These are phyloP conservation scores for Mycosarcoma maydis DNA, from an alignment of 1,284 basidiomycete genomes.

Conservation along the genomic window DNA sequence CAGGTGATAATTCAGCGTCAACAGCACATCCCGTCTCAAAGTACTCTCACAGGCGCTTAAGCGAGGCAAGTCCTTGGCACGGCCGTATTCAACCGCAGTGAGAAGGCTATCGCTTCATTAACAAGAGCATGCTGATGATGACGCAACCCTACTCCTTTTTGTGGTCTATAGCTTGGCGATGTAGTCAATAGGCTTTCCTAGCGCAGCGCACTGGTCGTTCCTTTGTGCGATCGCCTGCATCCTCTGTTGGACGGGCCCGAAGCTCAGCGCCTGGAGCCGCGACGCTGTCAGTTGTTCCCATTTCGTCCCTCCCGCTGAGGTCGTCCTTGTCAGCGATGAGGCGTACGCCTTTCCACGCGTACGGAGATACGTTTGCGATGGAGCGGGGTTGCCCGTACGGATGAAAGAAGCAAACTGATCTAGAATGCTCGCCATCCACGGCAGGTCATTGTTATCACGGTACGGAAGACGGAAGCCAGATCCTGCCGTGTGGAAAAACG, in stretches of 20 bases:
- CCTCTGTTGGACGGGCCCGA: constrained; percentile 35
- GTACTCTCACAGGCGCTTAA: no score
- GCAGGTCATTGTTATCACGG: constrained; percentile 30
- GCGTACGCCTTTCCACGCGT: constrained; percentile 32
- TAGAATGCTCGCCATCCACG: constrained; percentile 31
- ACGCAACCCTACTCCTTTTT: no score
- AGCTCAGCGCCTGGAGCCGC: constrained; percentile 18
- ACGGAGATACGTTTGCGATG: constrained; percentile 11
- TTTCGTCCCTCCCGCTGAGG: background rate
- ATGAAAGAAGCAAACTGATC: constrained; percentile 43
- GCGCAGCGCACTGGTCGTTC: constrained; percentile 37
- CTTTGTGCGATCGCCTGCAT: constrained; percentile 31
- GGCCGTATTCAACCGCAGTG: no score
- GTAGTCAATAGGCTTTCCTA: constrained; percentile 33
- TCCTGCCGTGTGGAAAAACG: constrained; percentile 36
- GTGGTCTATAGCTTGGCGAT: constrained; percentile 27
- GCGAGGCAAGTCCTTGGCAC: no score
- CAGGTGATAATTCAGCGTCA: no score
- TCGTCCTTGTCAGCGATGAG: constrained; percentile 22
- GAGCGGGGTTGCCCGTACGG: constrained; percentile 34
- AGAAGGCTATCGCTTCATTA: no score
- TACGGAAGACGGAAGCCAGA: constrained; percentile 28
- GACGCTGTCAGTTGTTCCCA: constrained; percentile 27
- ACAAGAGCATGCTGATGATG: no score
- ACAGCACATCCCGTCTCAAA: no score